Base-by-base conservation (phyloP, 2,329 filamentous ascomycete genomes). In the Harringtonia lauricola region DNA sequence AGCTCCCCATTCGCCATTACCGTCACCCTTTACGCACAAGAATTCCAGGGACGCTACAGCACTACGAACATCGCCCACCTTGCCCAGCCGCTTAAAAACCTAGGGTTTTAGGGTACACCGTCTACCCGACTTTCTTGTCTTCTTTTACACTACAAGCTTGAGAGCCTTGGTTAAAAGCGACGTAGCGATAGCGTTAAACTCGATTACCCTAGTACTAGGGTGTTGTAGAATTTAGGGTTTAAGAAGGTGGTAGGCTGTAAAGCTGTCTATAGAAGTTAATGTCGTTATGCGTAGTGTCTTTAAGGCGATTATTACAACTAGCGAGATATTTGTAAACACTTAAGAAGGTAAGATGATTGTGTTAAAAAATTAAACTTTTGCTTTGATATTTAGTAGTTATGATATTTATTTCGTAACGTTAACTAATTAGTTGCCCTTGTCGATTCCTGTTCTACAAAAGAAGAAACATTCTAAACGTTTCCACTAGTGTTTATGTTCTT, bases 11-110 rank as follows among this genome's bases (percentile, higher is more conserved):
- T 81, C 79, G 10, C 78, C 74, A 34, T 78, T 71, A n/a, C 78
- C 66, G 48, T 92, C 86, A 15, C 83, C 83, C 57, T 86, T 83
- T 33, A 95, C 62, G 56, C 88, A 95, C 13, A 98, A 72, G 55
- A 98, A 96, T 55, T 98, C 88, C 6, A 98, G 71, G 1, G 88
- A 85, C 2, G 88, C 89, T 24, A 94, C 76, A n/a, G 92, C 92
- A 60, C 82, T 96, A 48, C 92, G 79, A 41, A 98, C 82, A 55
- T 98, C 92, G 3, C 92, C 92, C 53, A 87, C 83, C 50, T 94
- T 87, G 1, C 87, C 83, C 1, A 98, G 72, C 24, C 69, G 75
- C 52, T 86, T 85, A 15, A 96, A 70, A 4, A 95, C 83, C 38
- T 76, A 72, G 0, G 85, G 83, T 0, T 88, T 86, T 1, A 88